Percentiles rank a stretch among this genome's conserved stretches.
Conservation (phyloP, 768 basidiomycete species). For the Termitomyces sp. region DNA sequence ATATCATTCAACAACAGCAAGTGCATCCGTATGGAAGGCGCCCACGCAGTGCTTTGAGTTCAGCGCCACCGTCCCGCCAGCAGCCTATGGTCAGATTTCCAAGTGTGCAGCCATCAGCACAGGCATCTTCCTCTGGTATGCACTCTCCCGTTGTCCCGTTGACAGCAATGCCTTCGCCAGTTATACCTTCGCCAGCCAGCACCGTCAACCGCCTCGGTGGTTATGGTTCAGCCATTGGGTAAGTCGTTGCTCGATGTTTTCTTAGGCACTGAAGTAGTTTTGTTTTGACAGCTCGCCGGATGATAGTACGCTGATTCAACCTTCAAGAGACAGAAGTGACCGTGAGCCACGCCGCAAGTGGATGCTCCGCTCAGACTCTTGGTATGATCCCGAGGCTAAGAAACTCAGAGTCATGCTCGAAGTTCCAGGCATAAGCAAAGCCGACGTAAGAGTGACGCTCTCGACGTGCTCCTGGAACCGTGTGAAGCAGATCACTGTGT, state of each 20-base stretch:
- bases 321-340: conserved; percentile 7
- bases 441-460: conserved; percentile 54
- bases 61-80: conserved; percentile 11
- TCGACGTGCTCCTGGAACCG: conserved; percentile 58
- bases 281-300: conserved; percentile 17
- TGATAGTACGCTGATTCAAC: conserved; percentile 12
- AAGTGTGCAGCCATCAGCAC: conserved; percentile 15
- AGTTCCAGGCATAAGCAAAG: conserved; percentile 60
- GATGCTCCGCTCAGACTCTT: conserved; percentile 56
- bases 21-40: conserved; percentile 13
- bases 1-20: conserved; percentile 9
- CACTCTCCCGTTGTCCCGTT: conserved; percentile 14
- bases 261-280: not conserved
- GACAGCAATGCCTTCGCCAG: conserved; percentile 19
- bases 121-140: conserved; percentile 19
- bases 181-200: conserved; percentile 17
- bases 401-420: conserved; percentile 59
- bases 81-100: conserved; percentile 21
- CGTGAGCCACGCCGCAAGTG: conserved; percentile 22
- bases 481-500: conserved; percentile 55
- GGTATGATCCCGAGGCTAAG: conserved; percentile 47
- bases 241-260: conserved; percentile 5
- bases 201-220: conserved; percentile 17
- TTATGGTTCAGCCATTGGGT: conserved; percentile 20
- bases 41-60: conserved; percentile 14